Conservation (phyloP, 768 basidiomycete species). For the Termitomyces sp. region DNA sequence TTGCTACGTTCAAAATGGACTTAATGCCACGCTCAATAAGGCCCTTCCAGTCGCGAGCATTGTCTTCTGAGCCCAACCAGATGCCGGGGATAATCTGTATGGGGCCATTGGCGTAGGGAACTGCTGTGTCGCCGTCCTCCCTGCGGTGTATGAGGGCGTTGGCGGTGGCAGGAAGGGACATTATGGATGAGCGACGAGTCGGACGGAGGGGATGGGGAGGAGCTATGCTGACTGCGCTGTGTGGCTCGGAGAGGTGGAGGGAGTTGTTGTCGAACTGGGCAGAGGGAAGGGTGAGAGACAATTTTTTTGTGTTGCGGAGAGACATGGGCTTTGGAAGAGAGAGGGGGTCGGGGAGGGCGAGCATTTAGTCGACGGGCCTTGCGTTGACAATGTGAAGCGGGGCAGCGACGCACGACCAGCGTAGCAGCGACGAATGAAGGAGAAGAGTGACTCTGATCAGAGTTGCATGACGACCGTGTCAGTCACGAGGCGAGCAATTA, state of each 20-base stretch:
- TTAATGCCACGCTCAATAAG: slow-evolving; percentile 70
- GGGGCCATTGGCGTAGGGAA: slow-evolving; percentile 79
- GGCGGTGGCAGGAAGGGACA: slow-evolving; percentile 60
- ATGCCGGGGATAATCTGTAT: slow-evolving; percentile 80
- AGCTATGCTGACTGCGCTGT: slow-evolving; percentile 26
- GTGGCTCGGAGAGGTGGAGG: slow-evolving; percentile 30
- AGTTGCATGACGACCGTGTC: slow-evolving; percentile 1
- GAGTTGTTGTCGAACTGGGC: slow-evolving; percentile 55
- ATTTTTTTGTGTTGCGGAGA: slow-evolving; percentile 68
- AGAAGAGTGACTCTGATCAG: slow-evolving; percentile 17
- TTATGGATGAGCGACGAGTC: slow-evolving; percentile 61
- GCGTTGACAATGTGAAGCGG: slow-evolving; percentile 15
- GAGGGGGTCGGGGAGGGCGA: slow-evolving; percentile 47
- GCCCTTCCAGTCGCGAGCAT: slow-evolving; percentile 75
- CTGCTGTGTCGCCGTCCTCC: slow-evolving; percentile 54
- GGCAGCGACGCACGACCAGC: slow-evolving; percentile 17
- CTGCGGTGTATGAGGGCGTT: slow-evolving; percentile 55
- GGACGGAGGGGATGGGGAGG: slow-evolving; percentile 21
- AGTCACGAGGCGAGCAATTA: neutral
- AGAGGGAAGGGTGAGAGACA: slow-evolving; percentile 65
- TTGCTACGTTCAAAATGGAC: slow-evolving; percentile 87
- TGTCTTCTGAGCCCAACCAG: slow-evolving; percentile 91
- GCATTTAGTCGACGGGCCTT: slow-evolving; percentile 21
- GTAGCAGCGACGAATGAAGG: slow-evolving; percentile 19
- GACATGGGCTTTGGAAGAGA: slow-evolving; percentile 39